These are phyloP conservation scores for Rhodamnia rubescens DNA, from an alignment of 345 rosid genomes.

Conservation along the genomic window DNA sequence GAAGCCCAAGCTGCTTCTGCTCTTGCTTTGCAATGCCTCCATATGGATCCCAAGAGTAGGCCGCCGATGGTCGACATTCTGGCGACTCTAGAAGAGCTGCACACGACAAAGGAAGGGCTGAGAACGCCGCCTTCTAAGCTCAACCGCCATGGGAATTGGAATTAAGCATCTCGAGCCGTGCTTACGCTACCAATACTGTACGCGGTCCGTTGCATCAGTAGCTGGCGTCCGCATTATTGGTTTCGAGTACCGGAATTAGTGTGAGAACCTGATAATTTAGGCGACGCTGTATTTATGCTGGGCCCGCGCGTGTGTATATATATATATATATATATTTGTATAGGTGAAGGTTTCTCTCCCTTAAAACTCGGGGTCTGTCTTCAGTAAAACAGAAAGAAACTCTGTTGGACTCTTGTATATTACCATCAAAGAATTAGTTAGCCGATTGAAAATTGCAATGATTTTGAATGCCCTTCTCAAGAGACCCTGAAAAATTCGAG, in stretches of 20 bases:
- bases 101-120: neutral
- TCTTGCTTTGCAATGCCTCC: conserved; percentile 62
- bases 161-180: neutral
- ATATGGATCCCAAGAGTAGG: conserved; percentile 48
- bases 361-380: neutral
- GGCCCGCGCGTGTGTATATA: neutral
- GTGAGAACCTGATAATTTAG: neutral
- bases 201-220: neutral
- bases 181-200: neutral
- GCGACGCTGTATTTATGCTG: neutral
- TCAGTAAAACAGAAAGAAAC: neutral
- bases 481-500: neutral
- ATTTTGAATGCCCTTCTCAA: neutral
- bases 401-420: neutral
- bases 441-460: neutral
- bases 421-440: neutral
- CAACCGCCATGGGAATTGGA: neutral
- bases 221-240: neutral
- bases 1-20: conserved; percentile 66
- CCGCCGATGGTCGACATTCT: conserved; percentile 54
- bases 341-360: neutral
- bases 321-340: neutral
- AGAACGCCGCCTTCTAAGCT: neutral
- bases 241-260: neutral
- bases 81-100: conserved; percentile 32